Evolutionary conservation across 768 basidiomycete genomes (phyloP), one percentile per base, ranked within the genome.

Genomic region (Rhizopogon salebrosus): DNA sequence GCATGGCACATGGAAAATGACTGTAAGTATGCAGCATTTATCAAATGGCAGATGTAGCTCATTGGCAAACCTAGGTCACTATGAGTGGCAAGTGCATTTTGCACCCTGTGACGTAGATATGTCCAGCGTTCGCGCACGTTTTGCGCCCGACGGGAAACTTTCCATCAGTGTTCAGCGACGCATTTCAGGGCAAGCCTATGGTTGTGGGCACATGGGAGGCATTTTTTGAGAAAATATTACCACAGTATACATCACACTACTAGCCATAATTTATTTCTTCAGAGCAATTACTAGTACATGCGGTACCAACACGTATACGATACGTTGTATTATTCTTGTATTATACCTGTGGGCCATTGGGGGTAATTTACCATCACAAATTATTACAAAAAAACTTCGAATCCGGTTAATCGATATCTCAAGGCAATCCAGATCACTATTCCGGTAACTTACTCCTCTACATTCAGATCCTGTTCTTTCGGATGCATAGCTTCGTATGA

Each of bases 351-450:
- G 41, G 26, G 1, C n/a, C 26, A 43, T 27, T 16, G 24, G 40
- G 29, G 41, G 23, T 26, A 10, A 24, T 41, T 41, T n/a, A 26
- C n/a, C 42, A 18, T 27, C 18, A 18, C 26, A n/a, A 43, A 27
- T 10, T n/a, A 43, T 27, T 11, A 42, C n/a, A n/a, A n/a, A n/a
- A n/a, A n/a, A n/a, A n/a, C n/a, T n/a, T n/a, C n/a, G n/a, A n/a
- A n/a, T n/a, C n/a, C n/a, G n/a, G n/a, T n/a, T 75, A 5, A 64
- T 91, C 27, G 81, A 89, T 62, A 72, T 87, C 20, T 87, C 89
- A n/a, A 73, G 77, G 52, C 88, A 87, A 6, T 66, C 79, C 36
- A 80, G 85, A 6, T 68, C 87, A 55, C 60, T 89, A n/a, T n/a
- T n/a, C n/a, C 22, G 75, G 74, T 56, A 75, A 79, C 3, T 62